Evolutionary conservation across 139 green algal genomes (phyloP).

Genomic region (Nannochloris sp.): DNA sequence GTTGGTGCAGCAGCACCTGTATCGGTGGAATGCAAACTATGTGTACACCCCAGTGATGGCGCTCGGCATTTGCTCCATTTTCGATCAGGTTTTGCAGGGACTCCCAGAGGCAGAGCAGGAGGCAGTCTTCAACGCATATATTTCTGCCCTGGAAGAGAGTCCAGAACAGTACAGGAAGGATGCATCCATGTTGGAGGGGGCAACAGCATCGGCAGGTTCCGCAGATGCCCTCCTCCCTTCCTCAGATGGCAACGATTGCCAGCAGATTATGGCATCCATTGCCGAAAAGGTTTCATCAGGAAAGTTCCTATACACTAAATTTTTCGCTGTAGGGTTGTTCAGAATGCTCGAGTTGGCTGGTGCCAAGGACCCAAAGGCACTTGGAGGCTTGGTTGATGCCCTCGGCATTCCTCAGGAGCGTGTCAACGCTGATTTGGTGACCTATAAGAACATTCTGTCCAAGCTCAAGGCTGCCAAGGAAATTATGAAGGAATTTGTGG

Average conservation of each 20-base stretch:
- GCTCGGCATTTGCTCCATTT: conserved; percentile 79
- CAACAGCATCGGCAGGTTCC: conserved; percentile 15
- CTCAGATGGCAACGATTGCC: conserved; percentile 42
- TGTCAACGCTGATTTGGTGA: conserved; percentile 78
- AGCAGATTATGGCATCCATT: conserved; percentile 57
- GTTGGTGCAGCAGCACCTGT: conserved; percentile 88
- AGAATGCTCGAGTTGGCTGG: conserved; percentile 76
- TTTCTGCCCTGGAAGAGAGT: conserved; percentile 68
- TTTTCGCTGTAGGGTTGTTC: conserved; percentile 91
- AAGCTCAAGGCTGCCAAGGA: conserved; percentile 84
- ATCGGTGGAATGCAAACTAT: conserved; percentile 78
- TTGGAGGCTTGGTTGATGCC: conserved; percentile 61
- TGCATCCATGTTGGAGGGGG: conserved; percentile 46
- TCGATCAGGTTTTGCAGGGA: conserved; percentile 82
- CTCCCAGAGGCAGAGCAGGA: conserved; percentile 31
- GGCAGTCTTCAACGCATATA: conserved; percentile 71
- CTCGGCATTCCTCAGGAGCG: conserved; percentile 58
- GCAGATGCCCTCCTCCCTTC: neutral
- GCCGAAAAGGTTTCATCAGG: conserved; percentile 26
- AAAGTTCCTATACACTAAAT: conserved; percentile 80
- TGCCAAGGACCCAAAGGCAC: conserved; percentile 77
- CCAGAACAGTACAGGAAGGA: conserved; percentile 54
- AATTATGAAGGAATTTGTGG: conserved; percentile 70
- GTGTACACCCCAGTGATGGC: conserved; percentile 80
- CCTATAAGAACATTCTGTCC: conserved; percentile 83